Percentiles rank a stretch among this genome's conserved stretches.
These are phyloP conservation scores for Diplodia seriata DNA, from an alignment of 2,329 filamentous ascomycete species.

Conservation along the genomic window DNA sequence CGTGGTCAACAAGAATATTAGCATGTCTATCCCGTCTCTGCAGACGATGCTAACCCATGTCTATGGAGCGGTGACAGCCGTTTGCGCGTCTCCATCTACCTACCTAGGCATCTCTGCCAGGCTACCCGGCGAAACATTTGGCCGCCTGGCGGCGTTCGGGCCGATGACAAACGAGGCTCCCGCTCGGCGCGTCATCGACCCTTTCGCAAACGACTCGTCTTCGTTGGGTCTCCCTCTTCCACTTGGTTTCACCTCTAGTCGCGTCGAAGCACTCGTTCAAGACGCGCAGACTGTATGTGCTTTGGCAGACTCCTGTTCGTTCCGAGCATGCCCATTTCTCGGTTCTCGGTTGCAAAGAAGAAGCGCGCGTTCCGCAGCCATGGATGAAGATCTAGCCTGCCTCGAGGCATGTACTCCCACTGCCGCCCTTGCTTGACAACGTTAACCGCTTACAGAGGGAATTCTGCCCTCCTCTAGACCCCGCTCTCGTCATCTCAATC, in stretches of 20 bases:
- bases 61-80: not conserved
- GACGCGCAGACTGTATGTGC: conserved; percentile 1
- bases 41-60: not conserved
- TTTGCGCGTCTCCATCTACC: not conserved
- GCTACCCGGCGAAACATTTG: conserved; percentile 18
- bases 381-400: conserved; percentile 22
- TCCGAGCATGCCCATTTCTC: conserved; percentile 18
- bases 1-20: not conserved
- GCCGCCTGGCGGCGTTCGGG: conserved; percentile 9
- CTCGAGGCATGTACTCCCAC: conserved; percentile 4
- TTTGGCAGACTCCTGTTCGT: not conserved
- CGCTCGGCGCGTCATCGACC: conserved; percentile 22
- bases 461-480: conserved; percentile 77
- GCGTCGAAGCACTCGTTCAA: not conserved
- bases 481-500: conserved; percentile 78
- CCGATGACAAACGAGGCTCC: not conserved
- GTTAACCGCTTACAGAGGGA: conserved; percentile 61
- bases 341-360: not conserved
- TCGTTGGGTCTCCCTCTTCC: not conserved
- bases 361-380: conserved; percentile 20
- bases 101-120: not conserved
- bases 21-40: not conserved
- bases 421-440: not conserved
- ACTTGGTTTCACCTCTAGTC: not conserved
- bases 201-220: not conserved